A percentile compares a stretch with the other conserved stretches of the same genome.
Conservation (phyloP, 352 stramenopile species). For the Phytophthora pini region DNA sequence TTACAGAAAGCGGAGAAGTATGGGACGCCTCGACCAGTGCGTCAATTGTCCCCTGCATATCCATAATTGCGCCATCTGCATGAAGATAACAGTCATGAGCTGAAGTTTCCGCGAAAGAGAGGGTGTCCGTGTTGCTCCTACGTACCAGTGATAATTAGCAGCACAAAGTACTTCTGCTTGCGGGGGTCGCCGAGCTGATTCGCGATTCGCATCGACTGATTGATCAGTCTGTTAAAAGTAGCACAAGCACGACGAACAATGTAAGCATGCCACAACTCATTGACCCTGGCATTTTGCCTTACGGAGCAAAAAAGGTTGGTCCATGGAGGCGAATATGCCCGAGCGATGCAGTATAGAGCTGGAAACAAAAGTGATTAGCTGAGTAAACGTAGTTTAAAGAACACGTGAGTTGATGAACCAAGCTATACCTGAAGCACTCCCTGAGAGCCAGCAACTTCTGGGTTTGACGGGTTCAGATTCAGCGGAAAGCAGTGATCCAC, state of each 20-base stretch:
- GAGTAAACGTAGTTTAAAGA: background rate
- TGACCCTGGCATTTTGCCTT: slow-evolving; percentile 9
- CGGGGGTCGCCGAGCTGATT: slow-evolving; percentile 45
- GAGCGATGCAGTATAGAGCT: slow-evolving; percentile 66
- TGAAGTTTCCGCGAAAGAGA: background rate
- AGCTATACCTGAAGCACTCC: slow-evolving; percentile 72
- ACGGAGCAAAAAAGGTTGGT: slow-evolving; percentile 67
- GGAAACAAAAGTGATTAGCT: slow-evolving; percentile 1
- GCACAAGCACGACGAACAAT: background rate
- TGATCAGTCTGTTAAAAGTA: slow-evolving; percentile 45
- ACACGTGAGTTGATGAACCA: background rate
- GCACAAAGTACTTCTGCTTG: slow-evolving; percentile 86
- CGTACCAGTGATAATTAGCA: slow-evolving; percentile 83
- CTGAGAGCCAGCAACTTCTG: slow-evolving; percentile 73
- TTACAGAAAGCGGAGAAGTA: slow-evolving; percentile 55
- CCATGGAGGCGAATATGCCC: slow-evolving; percentile 59
- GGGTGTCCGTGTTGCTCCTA: background rate
- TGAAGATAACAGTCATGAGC: slow-evolving; percentile 3
- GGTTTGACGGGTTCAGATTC: slow-evolving; percentile 69
- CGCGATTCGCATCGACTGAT: slow-evolving; percentile 60
- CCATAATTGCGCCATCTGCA: slow-evolving; percentile 86
- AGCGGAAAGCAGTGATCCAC: slow-evolving; percentile 94
- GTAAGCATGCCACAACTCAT: slow-evolving; percentile 1
- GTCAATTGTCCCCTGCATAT: slow-evolving; percentile 78
- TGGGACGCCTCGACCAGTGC: slow-evolving; percentile 66